Evolutionary conservation across 148 eudicot genomes (phyloP).

Genomic region (Fallopia convolvulus): DNA sequence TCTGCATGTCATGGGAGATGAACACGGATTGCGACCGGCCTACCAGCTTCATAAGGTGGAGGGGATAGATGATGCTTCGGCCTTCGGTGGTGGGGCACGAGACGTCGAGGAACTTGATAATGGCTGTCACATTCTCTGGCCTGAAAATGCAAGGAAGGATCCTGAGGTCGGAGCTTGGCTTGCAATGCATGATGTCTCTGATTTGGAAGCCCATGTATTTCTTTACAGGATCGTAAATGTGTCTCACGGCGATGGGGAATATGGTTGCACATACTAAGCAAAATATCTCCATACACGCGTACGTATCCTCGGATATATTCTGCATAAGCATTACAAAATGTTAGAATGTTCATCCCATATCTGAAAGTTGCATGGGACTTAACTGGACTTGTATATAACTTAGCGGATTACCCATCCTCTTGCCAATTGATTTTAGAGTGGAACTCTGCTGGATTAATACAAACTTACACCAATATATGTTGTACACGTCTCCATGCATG

Average conservation of each 20-base stretch:
- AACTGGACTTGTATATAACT: too few relatives aligned
- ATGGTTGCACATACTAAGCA: constrained; percentile 33
- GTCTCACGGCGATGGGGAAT: constrained; percentile 34
- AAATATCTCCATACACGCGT: neutral
- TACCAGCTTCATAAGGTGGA: constrained; percentile 47
- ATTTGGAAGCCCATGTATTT: constrained; percentile 9
- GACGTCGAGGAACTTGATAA: constrained; percentile 53
- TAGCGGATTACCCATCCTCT: too few relatives aligned
- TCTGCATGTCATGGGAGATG: constrained; percentile 30
- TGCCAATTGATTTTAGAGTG: too few relatives aligned
- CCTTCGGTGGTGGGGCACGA: constrained; percentile 33
- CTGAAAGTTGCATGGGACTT: too few relatives aligned
- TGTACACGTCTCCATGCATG: too few relatives aligned
- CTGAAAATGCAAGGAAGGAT: constrained; percentile 49
- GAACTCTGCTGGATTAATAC: too few relatives aligned
- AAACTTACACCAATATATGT: too few relatives aligned
- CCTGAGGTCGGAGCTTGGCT: constrained; percentile 42
- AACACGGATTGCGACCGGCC: constrained; percentile 52
- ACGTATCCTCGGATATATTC: constrained; percentile 23
- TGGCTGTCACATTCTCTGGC: constrained; percentile 43
- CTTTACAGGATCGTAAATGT: constrained; percentile 36
- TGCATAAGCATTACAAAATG: constrained; percentile 3
- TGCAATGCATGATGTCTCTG: constrained; percentile 24
- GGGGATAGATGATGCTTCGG: constrained; percentile 34
- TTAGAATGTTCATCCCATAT: too few relatives aligned